Conservation (phyloP, 2,329 filamentous ascomycete species). For the Ophiocordyceps sinensis region DNA sequence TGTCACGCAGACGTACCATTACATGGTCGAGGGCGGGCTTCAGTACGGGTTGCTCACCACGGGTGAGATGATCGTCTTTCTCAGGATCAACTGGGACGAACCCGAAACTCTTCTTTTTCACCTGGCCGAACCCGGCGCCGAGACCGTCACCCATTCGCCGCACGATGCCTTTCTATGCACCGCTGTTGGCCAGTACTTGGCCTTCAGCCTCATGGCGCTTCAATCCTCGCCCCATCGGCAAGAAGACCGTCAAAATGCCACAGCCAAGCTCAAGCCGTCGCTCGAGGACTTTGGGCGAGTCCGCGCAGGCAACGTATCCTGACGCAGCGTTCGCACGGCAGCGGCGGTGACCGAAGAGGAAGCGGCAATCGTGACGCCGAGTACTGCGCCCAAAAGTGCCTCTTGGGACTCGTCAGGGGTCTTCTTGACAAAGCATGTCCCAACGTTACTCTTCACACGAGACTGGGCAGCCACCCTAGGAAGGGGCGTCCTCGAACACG, state of each 20-base stretch:
- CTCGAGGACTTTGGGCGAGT: too few relatives aligned
- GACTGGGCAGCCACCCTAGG: too few relatives aligned
- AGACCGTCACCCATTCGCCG: conserved; percentile 9
- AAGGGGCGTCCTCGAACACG: too few relatives aligned
- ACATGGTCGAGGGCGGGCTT: conserved; percentile 32
- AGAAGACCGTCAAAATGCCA: neutral
- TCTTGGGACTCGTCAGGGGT: neutral
- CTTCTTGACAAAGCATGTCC: neutral
- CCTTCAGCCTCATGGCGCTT: neutral
- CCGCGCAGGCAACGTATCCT: too few relatives aligned
- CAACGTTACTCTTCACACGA: too few relatives aligned
- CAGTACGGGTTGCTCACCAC: conserved; percentile 28
- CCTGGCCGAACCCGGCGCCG: conserved; percentile 13
- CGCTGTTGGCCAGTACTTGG: conserved; percentile 14
- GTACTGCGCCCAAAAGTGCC: neutral
- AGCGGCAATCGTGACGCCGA: neutral
- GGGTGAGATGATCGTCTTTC: conserved; percentile 27
- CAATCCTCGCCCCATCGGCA: neutral
- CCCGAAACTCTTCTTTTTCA: conserved; percentile 6
- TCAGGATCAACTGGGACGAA: conserved; percentile 19
- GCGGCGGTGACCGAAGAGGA: too few relatives aligned
- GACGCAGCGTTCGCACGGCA: too few relatives aligned
- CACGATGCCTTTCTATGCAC: conserved; percentile 8
- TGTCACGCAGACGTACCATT: conserved; percentile 31
- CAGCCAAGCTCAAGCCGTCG: too few relatives aligned